Evolutionary conservation across 2,329 filamentous ascomycete species (phyloP), one percentile per base, ranked within the genome.

Genomic region (Fusarium guadeloupense): DNA sequence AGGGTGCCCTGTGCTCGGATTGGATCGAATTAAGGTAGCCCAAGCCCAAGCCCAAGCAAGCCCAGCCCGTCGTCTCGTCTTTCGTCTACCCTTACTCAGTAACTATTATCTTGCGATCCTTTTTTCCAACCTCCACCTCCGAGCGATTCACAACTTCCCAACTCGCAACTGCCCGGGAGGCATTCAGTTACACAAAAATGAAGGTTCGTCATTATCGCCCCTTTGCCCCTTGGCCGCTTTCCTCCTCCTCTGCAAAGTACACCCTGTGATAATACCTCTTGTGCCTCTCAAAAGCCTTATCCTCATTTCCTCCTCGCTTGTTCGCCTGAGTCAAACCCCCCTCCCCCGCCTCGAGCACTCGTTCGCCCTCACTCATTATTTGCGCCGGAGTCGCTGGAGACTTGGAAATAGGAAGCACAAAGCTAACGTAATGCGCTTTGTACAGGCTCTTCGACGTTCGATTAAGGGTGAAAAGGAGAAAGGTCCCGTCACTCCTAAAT

Each of bases 381-480:
- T 52, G 52, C 51, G 49, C 48, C 54, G 38, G 52, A 33, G 42
- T 54, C 31, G 38, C 30, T 52, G 53, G 54, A 54, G 43, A 43
- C 43, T 62, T 52, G 41, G 38, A 47, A 47, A 65, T 59, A 58
- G 48, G 55, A 48, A 61, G 40, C 50, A 57, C 44, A 54, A 65
- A 51, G 69, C 80, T 83, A 74, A 83, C 74, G 71, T 71, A 34
- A 78, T 79, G 75, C 76, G 76, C 71, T 69, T 77, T 34, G 66
- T 81, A 41, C 80, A 92, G 89, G 89, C 89, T 75, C 85, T 97
- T 77, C 87, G 93, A 75, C 86, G 92, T 79, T 96, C 92, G 61
- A 90, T 96, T 78, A 96, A 96, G 81, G 89, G 91, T 76, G 92
- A 96, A 68, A 96, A 93, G 82, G 87, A 89, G 74, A 86, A 87